These are phyloP conservation scores for Syzygium grande DNA, from an alignment of 345 rosid genomes.

Conservation along the genomic window DNA sequence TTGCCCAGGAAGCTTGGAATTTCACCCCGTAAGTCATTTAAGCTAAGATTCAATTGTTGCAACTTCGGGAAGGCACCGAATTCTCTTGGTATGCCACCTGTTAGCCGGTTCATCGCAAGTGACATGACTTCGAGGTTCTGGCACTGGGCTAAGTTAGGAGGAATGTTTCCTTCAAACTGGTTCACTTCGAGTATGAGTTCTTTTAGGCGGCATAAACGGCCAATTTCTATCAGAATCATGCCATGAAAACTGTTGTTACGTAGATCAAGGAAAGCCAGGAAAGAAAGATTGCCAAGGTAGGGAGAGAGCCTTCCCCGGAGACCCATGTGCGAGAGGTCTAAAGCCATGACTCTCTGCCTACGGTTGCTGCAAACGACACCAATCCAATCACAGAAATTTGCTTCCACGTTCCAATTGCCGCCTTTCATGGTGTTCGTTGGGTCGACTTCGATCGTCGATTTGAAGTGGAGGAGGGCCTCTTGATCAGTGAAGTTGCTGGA, in stretches of 20 bases:
- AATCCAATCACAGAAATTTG: not conserved
- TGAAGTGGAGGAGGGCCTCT: not conserved
- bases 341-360: not conserved
- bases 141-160: not conserved
- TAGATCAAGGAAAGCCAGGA: not conserved
- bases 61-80: not conserved
- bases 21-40: not conserved
- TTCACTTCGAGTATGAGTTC: not conserved
- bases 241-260: not conserved
- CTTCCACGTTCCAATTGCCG: not conserved
- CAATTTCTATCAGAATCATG: not conserved
- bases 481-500: not conserved
- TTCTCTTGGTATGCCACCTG: not conserved
- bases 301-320: not conserved
- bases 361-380: not conserved
- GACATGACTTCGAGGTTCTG: not conserved
- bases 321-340: not conserved
- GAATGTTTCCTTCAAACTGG: not conserved
- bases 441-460: not conserved
- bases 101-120: accelerated
- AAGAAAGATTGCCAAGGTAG: not conserved
- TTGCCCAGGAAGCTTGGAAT: not conserved
- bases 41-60: not conserved
- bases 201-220: not conserved
- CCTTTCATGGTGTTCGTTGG: not conserved